Conservation (phyloP, 2,329 filamentous ascomycete genomes). For the Claviceps monticola region DNA sequence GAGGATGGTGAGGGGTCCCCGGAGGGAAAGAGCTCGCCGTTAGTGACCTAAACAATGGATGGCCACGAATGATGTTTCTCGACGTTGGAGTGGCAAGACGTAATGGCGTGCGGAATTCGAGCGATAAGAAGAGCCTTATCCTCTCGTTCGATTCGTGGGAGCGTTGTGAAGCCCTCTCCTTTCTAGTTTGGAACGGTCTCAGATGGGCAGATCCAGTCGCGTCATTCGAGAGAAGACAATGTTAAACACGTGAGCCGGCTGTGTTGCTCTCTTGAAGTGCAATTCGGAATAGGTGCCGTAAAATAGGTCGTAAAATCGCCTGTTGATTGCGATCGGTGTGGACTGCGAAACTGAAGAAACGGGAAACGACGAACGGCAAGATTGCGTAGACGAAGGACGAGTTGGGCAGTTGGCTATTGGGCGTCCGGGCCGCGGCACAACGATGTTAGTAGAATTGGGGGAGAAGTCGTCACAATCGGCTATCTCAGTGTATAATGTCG, state of each 20-base stretch:
- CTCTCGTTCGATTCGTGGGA: conserved; percentile 2
- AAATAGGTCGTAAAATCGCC: not conserved
- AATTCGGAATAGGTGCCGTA: not conserved
- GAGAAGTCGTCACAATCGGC: not conserved
- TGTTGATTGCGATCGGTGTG: not conserved
- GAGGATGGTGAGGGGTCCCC: not conserved
- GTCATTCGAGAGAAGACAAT: conserved; percentile 7
- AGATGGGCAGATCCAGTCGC: conserved; percentile 4
- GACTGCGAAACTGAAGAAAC: not conserved
- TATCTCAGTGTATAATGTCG: not conserved
- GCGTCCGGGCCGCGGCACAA: not conserved
- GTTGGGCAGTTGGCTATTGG: not conserved
- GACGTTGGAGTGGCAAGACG: not conserved
- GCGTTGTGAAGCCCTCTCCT: conserved; percentile 4
- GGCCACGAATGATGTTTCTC: not conserved
- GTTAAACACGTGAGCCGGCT: not conserved
- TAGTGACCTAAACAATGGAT: not conserved
- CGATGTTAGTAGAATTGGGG: not conserved
- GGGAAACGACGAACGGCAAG: no score
- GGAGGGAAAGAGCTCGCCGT: conserved; percentile 5
- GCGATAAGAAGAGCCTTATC: not conserved
- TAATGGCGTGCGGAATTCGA: conserved; percentile 1
- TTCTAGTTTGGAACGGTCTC: conserved; percentile 7
- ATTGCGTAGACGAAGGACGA: not conserved
- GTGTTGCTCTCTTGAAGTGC: not conserved